Conservation (phyloP, 306 rosid species). For the Purshia tridentata region DNA sequence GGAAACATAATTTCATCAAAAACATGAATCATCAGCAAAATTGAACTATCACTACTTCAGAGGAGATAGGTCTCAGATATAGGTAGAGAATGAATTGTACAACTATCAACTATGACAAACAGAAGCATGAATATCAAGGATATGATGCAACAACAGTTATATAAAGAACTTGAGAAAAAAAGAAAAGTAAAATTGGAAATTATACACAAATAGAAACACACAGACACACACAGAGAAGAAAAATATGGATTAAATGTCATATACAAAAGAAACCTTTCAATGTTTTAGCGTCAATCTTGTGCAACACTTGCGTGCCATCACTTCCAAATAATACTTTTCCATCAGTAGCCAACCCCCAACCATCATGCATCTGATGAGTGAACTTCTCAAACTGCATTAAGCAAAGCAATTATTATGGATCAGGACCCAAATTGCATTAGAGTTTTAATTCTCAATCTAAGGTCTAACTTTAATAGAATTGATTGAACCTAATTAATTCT, state of each 20-base stretch:
- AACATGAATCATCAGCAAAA: background rate
- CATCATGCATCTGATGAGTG: constrained; percentile 79
- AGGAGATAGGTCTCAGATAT: background rate
- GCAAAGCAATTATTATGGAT: constrained; percentile 23
- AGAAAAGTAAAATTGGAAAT: background rate
- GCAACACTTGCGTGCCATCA: constrained; percentile 81
- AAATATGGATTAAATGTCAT: background rate
- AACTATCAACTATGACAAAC: background rate
- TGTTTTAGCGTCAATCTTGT: constrained; percentile 65
- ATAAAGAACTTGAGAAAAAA: background rate
- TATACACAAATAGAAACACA: background rate
- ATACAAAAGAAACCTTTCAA: constrained; percentile 50
- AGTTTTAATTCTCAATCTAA: background rate
- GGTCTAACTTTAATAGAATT: background rate
- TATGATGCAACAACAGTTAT: background rate
- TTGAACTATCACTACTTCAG: background rate
- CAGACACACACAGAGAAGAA: background rate
- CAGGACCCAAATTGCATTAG: background rate
- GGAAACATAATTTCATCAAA: background rate
- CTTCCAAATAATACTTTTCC: constrained; percentile 84
- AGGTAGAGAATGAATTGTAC: background rate
- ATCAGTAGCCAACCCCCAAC: constrained; percentile 97
- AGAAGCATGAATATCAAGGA: background rate
- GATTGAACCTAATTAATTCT: background rate
- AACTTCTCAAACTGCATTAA: constrained; percentile 55